Conservation (phyloP, 257 asterid genomes). For the Hygrophila difformis region DNA sequence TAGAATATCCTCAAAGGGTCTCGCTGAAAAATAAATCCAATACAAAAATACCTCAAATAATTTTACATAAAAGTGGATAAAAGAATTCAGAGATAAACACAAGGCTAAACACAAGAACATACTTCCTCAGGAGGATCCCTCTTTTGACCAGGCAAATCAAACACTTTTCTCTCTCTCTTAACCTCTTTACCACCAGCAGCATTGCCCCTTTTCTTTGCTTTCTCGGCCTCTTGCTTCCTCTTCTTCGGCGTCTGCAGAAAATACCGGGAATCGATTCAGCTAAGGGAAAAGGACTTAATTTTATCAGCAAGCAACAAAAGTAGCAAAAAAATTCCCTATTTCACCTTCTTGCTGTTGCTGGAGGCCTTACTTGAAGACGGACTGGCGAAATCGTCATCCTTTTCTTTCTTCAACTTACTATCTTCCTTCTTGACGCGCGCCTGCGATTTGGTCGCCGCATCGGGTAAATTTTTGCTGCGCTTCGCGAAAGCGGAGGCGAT, state of each 20-base stretch:
- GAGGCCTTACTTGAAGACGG: constrained; percentile 22
- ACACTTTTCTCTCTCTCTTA: constrained; percentile 55
- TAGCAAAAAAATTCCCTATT: constrained; percentile 14
- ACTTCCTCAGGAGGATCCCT: constrained; percentile 79
- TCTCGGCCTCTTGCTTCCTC: constrained; percentile 21
- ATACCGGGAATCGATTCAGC: background rate
- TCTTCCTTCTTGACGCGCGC: constrained; percentile 24
- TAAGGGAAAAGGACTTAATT: background rate
- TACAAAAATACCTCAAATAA: background rate
- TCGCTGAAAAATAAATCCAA: constrained; percentile 41
- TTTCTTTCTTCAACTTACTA: constrained; percentile 30
- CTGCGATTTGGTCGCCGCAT: constrained; percentile 27
- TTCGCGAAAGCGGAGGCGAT: background rate
- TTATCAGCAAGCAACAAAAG: background rate
- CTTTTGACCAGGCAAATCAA: constrained; percentile 84
- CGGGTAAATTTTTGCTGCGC: constrained; percentile 6
- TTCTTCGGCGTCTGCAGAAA: constrained; percentile 16
- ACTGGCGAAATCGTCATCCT: constrained; percentile 35
- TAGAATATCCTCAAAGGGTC: constrained; percentile 81
- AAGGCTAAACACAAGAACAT: constrained; percentile 10
- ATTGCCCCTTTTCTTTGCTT: constrained; percentile 31
- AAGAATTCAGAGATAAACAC: background rate
- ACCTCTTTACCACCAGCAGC: constrained; percentile 22
- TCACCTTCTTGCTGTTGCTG: constrained; percentile 18
- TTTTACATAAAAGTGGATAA: background rate